A percentile compares a stretch with the other conserved stretches of the same genome.
Evolutionary conservation across 2,329 filamentous ascomycete genomes (phyloP).

Genomic region (Calycina marina): DNA sequence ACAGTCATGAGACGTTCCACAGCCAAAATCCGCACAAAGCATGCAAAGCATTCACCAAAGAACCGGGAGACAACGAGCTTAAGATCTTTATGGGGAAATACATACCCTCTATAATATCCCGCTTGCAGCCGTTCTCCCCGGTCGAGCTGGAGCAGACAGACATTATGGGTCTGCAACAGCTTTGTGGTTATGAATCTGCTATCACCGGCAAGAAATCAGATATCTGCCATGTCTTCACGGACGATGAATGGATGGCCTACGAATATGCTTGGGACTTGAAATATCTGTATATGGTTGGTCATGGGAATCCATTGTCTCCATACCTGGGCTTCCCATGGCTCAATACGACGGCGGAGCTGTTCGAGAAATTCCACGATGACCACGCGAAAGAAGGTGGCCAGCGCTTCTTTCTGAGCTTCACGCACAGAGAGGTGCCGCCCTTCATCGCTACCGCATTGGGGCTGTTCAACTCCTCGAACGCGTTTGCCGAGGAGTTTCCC

Average conservation of each 20-base stretch:
- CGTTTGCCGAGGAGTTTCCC: constrained; percentile 51
- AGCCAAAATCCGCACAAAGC: constrained; percentile 31
- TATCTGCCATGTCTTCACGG: constrained; percentile 45
- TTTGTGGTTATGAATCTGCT: constrained; percentile 52
- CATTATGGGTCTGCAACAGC: constrained; percentile 49
- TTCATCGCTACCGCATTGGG: constrained; percentile 53
- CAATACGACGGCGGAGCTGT: constrained; percentile 40
- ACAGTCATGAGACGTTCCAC: constrained; percentile 37
- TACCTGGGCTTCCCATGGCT: constrained; percentile 52
- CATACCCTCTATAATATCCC: constrained; percentile 43
- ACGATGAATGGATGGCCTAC: constrained; percentile 51
- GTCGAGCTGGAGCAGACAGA: constrained; percentile 49
- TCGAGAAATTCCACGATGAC: constrained; percentile 22
- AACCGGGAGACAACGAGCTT: constrained; percentile 15
- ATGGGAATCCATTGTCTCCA: constrained; percentile 42
- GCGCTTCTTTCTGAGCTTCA: constrained; percentile 54
- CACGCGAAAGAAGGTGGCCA: constrained; percentile 25
- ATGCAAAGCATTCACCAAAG: constrained; percentile 38
- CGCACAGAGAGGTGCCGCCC: constrained; percentile 53
- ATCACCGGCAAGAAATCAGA: constrained; percentile 43
- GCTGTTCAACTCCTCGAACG: constrained; percentile 52
- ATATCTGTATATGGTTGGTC: constrained; percentile 52
- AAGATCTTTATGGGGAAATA: constrained; percentile 34
- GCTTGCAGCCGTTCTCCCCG: constrained; percentile 37
- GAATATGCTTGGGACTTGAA: constrained; percentile 50